These are phyloP conservation scores for Recurvomyces mirabilis DNA, from an alignment of 495 filamentous ascomycete species.

Conservation along the genomic window DNA sequence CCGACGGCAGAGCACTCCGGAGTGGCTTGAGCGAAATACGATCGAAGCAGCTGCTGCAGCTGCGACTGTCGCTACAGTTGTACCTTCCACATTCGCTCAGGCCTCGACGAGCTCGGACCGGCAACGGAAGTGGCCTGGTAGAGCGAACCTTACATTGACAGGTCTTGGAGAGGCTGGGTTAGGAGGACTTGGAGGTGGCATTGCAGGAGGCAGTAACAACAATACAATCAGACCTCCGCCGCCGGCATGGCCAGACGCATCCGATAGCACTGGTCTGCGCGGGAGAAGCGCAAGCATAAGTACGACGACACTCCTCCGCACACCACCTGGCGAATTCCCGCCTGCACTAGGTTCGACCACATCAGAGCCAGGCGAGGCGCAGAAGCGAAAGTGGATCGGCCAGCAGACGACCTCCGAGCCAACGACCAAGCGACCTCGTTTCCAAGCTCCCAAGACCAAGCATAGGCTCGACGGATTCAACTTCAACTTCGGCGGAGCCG, in stretches of 20 bases:
- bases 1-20: constrained; percentile 10
- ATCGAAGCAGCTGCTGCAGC: not conserved
- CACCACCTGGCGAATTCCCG: not conserved
- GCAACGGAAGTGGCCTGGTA: too few relatives aligned
- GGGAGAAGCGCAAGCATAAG: constrained; percentile 3
- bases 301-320: not conserved
- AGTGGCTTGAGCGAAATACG: constrained; percentile 1
- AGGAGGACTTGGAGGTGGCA: too few relatives aligned
- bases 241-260: not conserved
- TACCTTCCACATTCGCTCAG: too few relatives aligned
- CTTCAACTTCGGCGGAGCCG: not conserved
- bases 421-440: not conserved
- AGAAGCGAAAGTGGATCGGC: not conserved
- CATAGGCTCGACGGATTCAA: constrained; percentile 14
- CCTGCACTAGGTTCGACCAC: not conserved
- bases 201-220: too few relatives aligned
- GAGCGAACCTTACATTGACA: too few relatives aligned
- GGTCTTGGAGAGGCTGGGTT: too few relatives aligned
- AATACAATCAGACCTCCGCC: too few relatives aligned
- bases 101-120: too few relatives aligned
- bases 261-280: not conserved
- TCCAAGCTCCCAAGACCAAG: constrained; percentile 6
- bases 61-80: not conserved
- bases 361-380: not conserved
- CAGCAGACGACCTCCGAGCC: not conserved